These are phyloP conservation scores for Taphrina deformans DNA, from an alignment of 1,139 yeast species.

Conservation along the genomic window DNA sequence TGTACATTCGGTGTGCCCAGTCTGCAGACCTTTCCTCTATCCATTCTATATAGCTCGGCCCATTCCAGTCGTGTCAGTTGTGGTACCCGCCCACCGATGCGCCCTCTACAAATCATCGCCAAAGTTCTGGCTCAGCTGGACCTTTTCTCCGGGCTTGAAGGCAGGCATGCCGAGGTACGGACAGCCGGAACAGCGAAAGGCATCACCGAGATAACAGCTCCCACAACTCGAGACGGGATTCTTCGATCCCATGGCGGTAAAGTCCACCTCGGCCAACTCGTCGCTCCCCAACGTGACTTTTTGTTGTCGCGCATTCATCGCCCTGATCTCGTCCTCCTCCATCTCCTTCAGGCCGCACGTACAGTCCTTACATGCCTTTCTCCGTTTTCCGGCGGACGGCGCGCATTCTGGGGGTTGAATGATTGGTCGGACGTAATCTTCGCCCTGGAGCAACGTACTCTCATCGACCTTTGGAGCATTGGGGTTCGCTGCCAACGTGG, in stretches of 20 bases:
- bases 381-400: conserved; percentile 55
- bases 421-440: conserved; percentile 45
- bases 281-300: conserved; percentile 60
- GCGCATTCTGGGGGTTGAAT: conserved; percentile 50
- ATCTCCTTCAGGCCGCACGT: conserved; percentile 91
- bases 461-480: conserved; percentile 51
- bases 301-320: conserved; percentile 39
- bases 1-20: no score
- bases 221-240: conserved; percentile 85
- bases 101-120: conserved; percentile 23
- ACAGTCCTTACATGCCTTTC: conserved; percentile 86
- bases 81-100: neutral
- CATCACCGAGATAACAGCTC: conserved; percentile 94
- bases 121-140: conserved; percentile 31
- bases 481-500: conserved; percentile 1
- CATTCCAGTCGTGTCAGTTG: no score
- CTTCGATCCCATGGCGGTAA: conserved; percentile 82
- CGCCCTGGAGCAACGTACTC: conserved; percentile 49
- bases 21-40: no score
- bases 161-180: conserved; percentile 97
- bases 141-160: conserved; percentile 83
- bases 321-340: conserved; percentile 49
- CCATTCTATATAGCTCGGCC: neutral
- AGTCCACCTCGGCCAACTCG: conserved; percentile 79
- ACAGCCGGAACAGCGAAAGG: conserved; percentile 96